These are phyloP conservation scores for Priceomyces medius DNA, from an alignment of 805 yeast species.

Conservation along the genomic window DNA sequence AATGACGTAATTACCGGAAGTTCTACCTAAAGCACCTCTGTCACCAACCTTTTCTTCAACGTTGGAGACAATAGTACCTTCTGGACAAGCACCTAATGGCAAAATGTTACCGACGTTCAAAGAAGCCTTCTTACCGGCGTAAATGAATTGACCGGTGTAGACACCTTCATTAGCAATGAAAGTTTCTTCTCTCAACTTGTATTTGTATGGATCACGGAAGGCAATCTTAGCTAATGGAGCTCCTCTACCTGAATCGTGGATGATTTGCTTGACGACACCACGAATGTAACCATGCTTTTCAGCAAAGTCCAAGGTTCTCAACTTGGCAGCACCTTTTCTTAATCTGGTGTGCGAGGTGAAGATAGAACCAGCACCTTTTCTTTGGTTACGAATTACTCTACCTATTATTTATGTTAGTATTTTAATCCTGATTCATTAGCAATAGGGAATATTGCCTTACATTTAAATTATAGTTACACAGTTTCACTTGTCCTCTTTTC, in stretches of 20 bases:
- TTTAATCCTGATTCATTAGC: too few relatives aligned
- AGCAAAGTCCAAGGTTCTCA: slow-evolving; percentile 98
- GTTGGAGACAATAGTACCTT: slow-evolving; percentile 98
- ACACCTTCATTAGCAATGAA: slow-evolving; percentile 99
- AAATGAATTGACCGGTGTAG: slow-evolving; percentile 98
- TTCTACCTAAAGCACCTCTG: slow-evolving; percentile 99
- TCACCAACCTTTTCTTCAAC: slow-evolving; percentile 99
- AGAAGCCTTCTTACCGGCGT: slow-evolving; percentile 98
- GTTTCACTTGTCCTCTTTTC: too few relatives aligned
- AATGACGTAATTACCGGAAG: slow-evolving; percentile 99
- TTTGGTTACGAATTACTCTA: slow-evolving; percentile 99
- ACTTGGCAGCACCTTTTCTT: slow-evolving; percentile 99
- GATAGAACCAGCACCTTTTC: slow-evolving; percentile 99
- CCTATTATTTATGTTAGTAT: slow-evolving; percentile 46
- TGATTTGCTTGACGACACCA: slow-evolving; percentile 97
- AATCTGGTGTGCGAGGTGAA: slow-evolving; percentile 99
- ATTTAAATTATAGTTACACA: too few relatives aligned
- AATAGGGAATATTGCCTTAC: too few relatives aligned
- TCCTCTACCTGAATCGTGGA: slow-evolving; percentile 99
- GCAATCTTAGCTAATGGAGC: slow-evolving; percentile 99
- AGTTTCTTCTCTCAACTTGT: slow-evolving; percentile 96
- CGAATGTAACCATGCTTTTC: slow-evolving; percentile 99
- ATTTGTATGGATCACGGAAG: slow-evolving; percentile 99
- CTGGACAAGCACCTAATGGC: slow-evolving; percentile 97
- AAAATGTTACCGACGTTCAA: slow-evolving; percentile 95